Evolutionary conservation across 1,139 yeast genomes (phyloP), one percentile per base, ranked within the genome.

Genomic region (Saccharomyces hybrid): DNA sequence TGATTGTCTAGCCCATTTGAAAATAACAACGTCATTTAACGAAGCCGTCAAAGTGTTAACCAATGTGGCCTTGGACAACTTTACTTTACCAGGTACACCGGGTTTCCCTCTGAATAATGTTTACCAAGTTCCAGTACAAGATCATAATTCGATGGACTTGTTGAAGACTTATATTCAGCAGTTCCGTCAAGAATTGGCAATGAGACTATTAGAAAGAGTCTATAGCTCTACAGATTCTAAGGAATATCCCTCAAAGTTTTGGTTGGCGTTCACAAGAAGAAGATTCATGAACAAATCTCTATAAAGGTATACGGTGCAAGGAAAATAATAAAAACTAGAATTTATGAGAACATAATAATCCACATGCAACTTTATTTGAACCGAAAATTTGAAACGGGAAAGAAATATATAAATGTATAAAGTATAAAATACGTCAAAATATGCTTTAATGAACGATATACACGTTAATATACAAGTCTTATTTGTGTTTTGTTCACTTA

Each of bases 211-310:
- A 64, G 81, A 78, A 61, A 79, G 91, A 66, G 76, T 93, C 49
- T 93, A 89, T 70, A 30, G 32, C 32, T 74, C 71, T 9, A 84
- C 80, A 16, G 47, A 48, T 30, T 83, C 81, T 52, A 61, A 62
- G 49, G 69, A 66, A 9, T 57, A 62, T 4, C 93, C 95, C 55
- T 82, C 87, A 61, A 86, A 93, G 75, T 84, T 80, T 74, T 93
- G 99, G 99, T 76, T 95, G 64, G 96, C 98, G 2, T 93, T 95
- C 71, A 88, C 97, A 49, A 84, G 95, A 74, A 85, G 96, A 74
- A 83, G 89, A 69, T 93, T 93, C 70, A 93, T 93, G 99, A 93
- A 93, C 74, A 88, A 89, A 74, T 72, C 79, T 51, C 71, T 81
- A 55, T 76, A 56, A 57, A 41, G 25, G 28, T 38, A 41, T 23